Conservation (phyloP, 768 basidiomycete species). For the Tulasnella sp. region DNA sequence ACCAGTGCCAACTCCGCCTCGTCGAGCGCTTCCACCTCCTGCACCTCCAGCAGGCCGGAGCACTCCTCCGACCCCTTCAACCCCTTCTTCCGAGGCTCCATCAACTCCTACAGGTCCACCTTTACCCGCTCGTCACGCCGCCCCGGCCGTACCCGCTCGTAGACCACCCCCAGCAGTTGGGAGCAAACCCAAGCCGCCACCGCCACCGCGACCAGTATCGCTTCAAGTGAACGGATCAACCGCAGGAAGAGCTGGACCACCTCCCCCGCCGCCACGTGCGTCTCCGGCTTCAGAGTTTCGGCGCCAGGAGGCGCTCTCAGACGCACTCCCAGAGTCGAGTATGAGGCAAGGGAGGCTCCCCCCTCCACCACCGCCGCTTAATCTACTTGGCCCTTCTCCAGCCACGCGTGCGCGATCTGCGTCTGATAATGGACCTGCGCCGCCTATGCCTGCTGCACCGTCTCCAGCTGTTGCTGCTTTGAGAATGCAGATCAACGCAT, state of each 20-base stretch:
- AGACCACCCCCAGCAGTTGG: not conserved
- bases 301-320: conserved; percentile 21
- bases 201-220: conserved; percentile 25
- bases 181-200: conserved; percentile 22
- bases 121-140: conserved; percentile 1
- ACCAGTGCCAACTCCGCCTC: conserved; percentile 21
- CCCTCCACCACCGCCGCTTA: conserved; percentile 14
- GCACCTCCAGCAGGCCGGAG: not conserved
- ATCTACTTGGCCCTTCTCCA: conserved; percentile 22
- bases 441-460: conserved; percentile 32
- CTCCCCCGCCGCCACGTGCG: conserved; percentile 16
- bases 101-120: not conserved
- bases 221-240: conserved; percentile 1
- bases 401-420: conserved; percentile 22
- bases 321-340: not conserved
- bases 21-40: conserved; percentile 19
- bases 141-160: not conserved
- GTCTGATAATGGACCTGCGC: conserved; percentile 21
- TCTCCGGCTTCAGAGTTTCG: conserved; percentile 23
- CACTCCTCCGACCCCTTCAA: not conserved
- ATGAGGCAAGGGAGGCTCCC: not conserved
- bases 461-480: conserved; percentile 35
- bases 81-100: not conserved
- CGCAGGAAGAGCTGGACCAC: conserved; percentile 18
- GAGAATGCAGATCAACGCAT: conserved; percentile 16